Base-by-base conservation (phyloP, 2,329 filamentous ascomycete species). In the Lecanoromycetidae sp. region DNA sequence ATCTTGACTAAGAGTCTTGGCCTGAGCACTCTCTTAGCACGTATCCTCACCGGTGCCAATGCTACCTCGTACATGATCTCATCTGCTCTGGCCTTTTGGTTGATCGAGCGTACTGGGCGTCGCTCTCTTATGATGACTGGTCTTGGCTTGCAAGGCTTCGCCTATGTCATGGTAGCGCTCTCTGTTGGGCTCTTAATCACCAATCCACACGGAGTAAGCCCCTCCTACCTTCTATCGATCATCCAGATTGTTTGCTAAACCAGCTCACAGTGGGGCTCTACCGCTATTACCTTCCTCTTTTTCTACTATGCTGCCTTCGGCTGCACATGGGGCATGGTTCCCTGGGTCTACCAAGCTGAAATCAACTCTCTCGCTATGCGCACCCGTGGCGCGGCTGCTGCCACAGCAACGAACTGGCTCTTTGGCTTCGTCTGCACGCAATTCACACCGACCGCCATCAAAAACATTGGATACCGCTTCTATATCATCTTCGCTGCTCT, bases 351-450 rank as follows among this genome's bases (percentile, higher is more conserved):
- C 7, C 30, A n/a, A 12, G 6, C 13, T 17, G 30, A n/a, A 33
- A 17, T 15, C 30, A 33, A 33, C 30, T 7, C 8, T 12, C 30
- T 33, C 30, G 30, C n/a, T n/a, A n/a, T 33, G 3, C 50, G 50
- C 20, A 50, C 50, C 43, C 47, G 48, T 17, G 50, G 50, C 30
- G 47, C 49, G 10, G 43, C 47, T 4, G 23, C 50, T 8, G 43
- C 43, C 17, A 46, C 48, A 3, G 43, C 41, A 12, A 22, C 37
- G 12, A 46, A 65, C 50, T 66, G 64, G 63, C 54, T 82, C 2
- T 86, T 84, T 67, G 85, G 84, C 65, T 84, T 81, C 25, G 77
- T 85, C 74, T 84, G 85, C 47, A 80, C 79, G 1, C 77, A 82
- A 60, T 72, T 80, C 8, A 84, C 80, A 0, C 74, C 74, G 2